phyloP scores from a whole-genome alignment of 495 filamentous ascomycete species.

The Lepidopterella palustris region DNA sequence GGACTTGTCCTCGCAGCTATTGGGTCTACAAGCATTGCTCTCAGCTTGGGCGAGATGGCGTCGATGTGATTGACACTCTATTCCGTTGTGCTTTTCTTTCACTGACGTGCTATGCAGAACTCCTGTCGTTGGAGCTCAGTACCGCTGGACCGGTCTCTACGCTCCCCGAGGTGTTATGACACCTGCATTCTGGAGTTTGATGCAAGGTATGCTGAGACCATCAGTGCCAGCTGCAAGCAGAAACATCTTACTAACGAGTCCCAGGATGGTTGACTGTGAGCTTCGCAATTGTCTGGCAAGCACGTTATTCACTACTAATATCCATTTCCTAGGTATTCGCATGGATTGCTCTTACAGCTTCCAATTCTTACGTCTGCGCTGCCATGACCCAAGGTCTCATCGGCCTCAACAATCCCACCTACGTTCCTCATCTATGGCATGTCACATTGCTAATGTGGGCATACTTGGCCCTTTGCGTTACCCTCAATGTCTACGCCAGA shows the following conservation, averaged over 20 bases:
- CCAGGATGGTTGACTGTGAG: slow-evolving; percentile 3
- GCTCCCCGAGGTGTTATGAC: slow-evolving; percentile 10
- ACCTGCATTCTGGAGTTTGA: slow-evolving; percentile 24
- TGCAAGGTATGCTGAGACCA: slow-evolving; percentile 6
- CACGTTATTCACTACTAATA: neutral
- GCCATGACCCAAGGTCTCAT: slow-evolving; percentile 30
- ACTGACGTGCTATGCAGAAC: neutral
- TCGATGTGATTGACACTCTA: slow-evolving; percentile 22
- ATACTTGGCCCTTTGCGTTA: slow-evolving; percentile 6
- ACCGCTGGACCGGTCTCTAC: slow-evolving; percentile 21
- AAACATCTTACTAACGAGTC: neutral
- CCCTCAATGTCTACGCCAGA: slow-evolving; percentile 26
- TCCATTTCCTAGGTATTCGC: neutral
- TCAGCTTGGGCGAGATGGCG: slow-evolving; percentile 33
- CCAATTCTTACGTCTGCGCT: slow-evolving; percentile 22
- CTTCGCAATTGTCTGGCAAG: neutral
- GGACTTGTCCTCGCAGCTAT: slow-evolving; percentile 20
- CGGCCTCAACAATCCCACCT: slow-evolving; percentile 23
- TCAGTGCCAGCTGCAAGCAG: too few relatives aligned
- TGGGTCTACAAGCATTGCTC: slow-evolving; percentile 23
- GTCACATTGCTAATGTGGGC: slow-evolving; percentile 26
- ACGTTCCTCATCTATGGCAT: slow-evolving; percentile 29
- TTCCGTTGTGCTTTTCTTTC: neutral
- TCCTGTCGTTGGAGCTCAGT: slow-evolving; percentile 20
- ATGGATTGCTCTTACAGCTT: slow-evolving; percentile 19